phyloP scores from a whole-genome alignment of 2,329 filamentous ascomycete genomes.

The Ophiognomonia clavigignenti-juglandacearum region DNA sequence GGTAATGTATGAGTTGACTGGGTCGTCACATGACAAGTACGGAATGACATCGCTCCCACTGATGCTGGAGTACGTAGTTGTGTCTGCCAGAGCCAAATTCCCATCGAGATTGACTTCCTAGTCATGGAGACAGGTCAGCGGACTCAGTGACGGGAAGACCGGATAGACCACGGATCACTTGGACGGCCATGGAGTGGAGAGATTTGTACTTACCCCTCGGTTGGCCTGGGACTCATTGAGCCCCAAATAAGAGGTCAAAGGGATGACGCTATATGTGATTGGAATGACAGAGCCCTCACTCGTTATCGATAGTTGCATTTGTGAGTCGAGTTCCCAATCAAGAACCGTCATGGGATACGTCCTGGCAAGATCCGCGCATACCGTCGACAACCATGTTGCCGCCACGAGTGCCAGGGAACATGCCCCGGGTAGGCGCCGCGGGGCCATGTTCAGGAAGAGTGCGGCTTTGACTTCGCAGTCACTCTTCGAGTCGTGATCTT shows the following conservation, averaged over 20 bases:
- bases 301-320: slow-evolving; percentile 36
- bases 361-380: slow-evolving; percentile 29
- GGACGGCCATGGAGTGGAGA: neutral
- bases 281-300: slow-evolving; percentile 21
- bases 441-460: too few relatives aligned
- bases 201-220: slow-evolving; percentile 30
- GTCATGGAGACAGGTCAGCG: slow-evolving; percentile 15
- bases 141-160: too few relatives aligned
- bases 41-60: slow-evolving; percentile 37
- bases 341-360: slow-evolving; percentile 29
- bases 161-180: too few relatives aligned
- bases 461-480: too few relatives aligned
- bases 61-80: slow-evolving; percentile 37
- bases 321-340: slow-evolving; percentile 32
- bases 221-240: slow-evolving; percentile 33
- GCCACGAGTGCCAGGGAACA: slow-evolving; percentile 23
- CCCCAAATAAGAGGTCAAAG: slow-evolving; percentile 37
- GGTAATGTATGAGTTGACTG: slow-evolving; percentile 34
- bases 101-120: slow-evolving; percentile 42
- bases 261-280: slow-evolving; percentile 38
- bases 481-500: too few relatives aligned
- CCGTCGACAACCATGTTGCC: slow-evolving; percentile 26
- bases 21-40: slow-evolving; percentile 52
- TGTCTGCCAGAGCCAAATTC: slow-evolving; percentile 36
- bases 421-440: slow-evolving; percentile 30